Evolutionary conservation across 2,329 filamentous ascomycete species (phyloP).

Genomic region (Mycocentrospora acerina): DNA sequence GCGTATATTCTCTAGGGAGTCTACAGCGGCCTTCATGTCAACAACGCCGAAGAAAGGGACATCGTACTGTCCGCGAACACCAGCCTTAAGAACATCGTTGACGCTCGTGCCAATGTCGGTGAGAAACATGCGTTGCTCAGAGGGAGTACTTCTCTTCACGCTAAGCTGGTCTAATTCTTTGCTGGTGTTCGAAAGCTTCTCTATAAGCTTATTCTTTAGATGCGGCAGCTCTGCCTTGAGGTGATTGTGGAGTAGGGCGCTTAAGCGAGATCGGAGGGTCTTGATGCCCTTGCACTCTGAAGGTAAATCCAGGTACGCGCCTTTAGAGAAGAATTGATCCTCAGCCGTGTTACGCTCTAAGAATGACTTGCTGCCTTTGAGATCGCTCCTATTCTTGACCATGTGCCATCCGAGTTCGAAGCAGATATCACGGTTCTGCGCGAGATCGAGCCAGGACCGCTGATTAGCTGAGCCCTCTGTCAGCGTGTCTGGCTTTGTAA

Average conservation of each 20-base stretch:
- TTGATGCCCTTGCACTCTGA: slow-evolving; percentile 30
- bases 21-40: slow-evolving; percentile 13
- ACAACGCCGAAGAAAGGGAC: slow-evolving; percentile 34
- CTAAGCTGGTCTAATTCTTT: slow-evolving; percentile 19
- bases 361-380: slow-evolving; percentile 26
- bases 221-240: slow-evolving; percentile 30
- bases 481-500: slow-evolving; percentile 59
- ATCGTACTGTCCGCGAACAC: slow-evolving; percentile 23
- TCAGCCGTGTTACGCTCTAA: slow-evolving; percentile 36
- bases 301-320: slow-evolving; percentile 19
- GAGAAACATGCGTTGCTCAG: slow-evolving; percentile 25
- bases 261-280: slow-evolving; percentile 28
- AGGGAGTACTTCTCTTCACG: slow-evolving; percentile 13
- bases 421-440: slow-evolving; percentile 43
- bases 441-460: slow-evolving; percentile 42
- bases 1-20: slow-evolving; percentile 33
- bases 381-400: slow-evolving; percentile 49
- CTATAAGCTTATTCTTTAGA: slow-evolving; percentile 18
- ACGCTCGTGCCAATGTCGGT: slow-evolving; percentile 20
- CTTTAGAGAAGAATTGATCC: slow-evolving; percentile 29
- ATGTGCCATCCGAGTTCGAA: slow-evolving; percentile 57
- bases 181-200: slow-evolving; percentile 13
- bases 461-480: slow-evolving; percentile 45
- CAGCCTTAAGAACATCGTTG: slow-evolving; percentile 19
- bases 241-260: slow-evolving; percentile 33